A percentile compares a stretch with the other conserved stretches of the same genome.
These are phyloP conservation scores for Cornus florida DNA, from an alignment of 148 eudicot species.

Conservation along the genomic window DNA sequence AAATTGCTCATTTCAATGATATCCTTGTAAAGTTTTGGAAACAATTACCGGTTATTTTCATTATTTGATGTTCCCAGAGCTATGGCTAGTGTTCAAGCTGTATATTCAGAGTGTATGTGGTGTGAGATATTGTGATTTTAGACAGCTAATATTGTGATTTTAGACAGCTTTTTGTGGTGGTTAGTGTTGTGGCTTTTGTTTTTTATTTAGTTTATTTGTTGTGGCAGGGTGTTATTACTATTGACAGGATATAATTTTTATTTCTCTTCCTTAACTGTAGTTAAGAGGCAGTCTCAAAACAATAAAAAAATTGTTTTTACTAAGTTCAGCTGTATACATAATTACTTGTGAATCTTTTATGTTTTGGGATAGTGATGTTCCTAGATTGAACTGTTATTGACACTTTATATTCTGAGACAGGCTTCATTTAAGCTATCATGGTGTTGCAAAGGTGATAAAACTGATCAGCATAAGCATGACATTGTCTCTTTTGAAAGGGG, in stretches of 20 bases:
- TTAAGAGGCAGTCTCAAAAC: too few relatives aligned
- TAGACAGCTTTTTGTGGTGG: not conserved
- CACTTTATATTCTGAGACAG: constrained; percentile 39
- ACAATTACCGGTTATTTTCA: not conserved
- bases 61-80: not conserved
- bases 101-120: not conserved
- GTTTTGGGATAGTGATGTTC: not conserved
- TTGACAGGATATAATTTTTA: too few relatives aligned
- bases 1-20: constrained; percentile 3
- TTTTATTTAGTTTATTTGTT: not conserved
- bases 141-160: not conserved
- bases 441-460: constrained; percentile 73
- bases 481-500: constrained; percentile 95
- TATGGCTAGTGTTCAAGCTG: not conserved
- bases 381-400: not conserved
- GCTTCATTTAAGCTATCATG: constrained; percentile 93
- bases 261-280: too few relatives aligned
- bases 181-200: not conserved
- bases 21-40: not conserved
- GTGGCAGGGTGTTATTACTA: not conserved
- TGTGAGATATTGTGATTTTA: not conserved
- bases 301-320: too few relatives aligned
- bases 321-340: not conserved
- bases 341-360: not conserved
- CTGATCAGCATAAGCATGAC: constrained; percentile 89